These are phyloP conservation scores for Backusella liffmaniae DNA, from an alignment of 192 early-diverging fungal genomes.

Conservation along the genomic window DNA sequence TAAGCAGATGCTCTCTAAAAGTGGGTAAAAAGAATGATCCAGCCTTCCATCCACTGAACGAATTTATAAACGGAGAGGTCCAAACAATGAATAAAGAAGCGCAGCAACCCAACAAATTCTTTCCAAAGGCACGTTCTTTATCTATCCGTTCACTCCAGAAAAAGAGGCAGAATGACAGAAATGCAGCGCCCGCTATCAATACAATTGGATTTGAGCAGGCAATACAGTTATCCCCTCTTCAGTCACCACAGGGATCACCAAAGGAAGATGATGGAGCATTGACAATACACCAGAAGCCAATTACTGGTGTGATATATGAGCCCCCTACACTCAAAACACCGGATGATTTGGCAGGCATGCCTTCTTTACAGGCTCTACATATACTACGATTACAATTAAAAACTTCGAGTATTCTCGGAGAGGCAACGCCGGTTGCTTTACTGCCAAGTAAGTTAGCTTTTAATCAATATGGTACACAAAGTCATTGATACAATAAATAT, in stretches of 20 bases:
- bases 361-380: constrained; percentile 29
- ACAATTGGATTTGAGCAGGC: background rate
- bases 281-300: background rate
- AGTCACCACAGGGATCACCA: background rate
- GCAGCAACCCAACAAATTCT: background rate
- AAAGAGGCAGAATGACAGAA: background rate
- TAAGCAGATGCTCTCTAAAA: background rate
- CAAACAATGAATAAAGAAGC: background rate
- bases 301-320: constrained; percentile 11
- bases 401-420: constrained; percentile 18
- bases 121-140: constrained; percentile 1
- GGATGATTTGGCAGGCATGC: constrained; percentile 23
- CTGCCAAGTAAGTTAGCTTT: constrained; percentile 17
- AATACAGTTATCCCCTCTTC: background rate
- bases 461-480: no score
- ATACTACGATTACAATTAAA: constrained; percentile 32
- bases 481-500: background rate
- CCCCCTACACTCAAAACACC: constrained; percentile 12
- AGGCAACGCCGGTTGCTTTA: background rate
- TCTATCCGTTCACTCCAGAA: background rate
- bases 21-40: background rate
- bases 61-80: background rate
- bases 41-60: background rate
- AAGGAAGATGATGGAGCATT: background rate
- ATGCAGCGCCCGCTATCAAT: background rate